Base-by-base conservation (phyloP, 2,329 filamentous ascomycete genomes). In the Alternaria atra region DNA sequence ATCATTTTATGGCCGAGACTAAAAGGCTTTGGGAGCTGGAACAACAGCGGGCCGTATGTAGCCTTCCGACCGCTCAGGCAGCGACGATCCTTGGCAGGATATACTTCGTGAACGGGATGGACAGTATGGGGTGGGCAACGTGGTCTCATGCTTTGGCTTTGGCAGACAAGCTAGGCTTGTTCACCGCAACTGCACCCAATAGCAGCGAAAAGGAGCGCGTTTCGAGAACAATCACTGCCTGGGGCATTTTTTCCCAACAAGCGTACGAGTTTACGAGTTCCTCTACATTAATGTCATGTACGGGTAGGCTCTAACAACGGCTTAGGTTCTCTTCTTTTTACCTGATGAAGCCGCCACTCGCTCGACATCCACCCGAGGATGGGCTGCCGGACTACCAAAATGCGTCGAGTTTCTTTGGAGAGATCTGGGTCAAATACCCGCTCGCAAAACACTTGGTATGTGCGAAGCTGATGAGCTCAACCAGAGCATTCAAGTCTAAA, bases 351-450 rank as follows among this genome's bases (percentile, higher is more conserved):
- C 46, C 32, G 7, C 43, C 56, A 20, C 20, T 55, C 17, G 32
- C 30, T 35, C 42, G 32, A 52, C 13, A 13, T 39, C 56, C 39
- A 29, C 43, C 42, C 13, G 29, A 55, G 4, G 35, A 46, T 25
- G 30, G 13, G 5, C 42, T 52, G 10, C 52, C 56, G 17, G 15
- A 37, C 15, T 44, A 35, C n/a, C 12, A 10, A 43, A 10, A 42
- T 13, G 44, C 52, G 13, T 15, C 25, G 2, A n/a, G 10, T n/a
- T 52, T 55, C 37, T 60, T 50, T 29, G 52, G 52, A 1, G 58
- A 60, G 34, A 50, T 60, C 13, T 56, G 58, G 46, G 44, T 60
- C 29, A 55, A 39, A 46, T 56, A 56, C 39, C 58, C 58, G 4
- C 40, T 50, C 13, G 37, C 25, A 3, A 27, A 25, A 44, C 37